Evolutionary conservation across 441 rosid species (phyloP).

Genomic region (Populus trichocarpa): DNA sequence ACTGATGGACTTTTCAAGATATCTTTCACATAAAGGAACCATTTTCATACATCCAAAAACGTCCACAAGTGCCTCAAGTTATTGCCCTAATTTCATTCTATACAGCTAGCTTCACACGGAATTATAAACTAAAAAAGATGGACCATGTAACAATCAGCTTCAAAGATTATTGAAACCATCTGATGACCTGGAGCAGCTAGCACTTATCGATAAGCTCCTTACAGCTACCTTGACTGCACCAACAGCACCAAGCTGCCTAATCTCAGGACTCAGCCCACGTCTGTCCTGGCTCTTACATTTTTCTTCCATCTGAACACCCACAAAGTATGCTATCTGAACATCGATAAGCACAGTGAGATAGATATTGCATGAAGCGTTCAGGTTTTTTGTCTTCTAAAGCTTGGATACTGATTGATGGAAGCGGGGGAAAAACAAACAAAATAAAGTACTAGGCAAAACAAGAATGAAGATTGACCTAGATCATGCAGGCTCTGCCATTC

Average conservation of each 20-base stretch:
- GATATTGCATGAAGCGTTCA: background rate
- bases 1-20: background rate
- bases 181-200: conserved; percentile 46
- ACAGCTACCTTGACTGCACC: conserved; percentile 88
- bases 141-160: background rate
- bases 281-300: conserved; percentile 33
- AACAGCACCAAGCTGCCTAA: conserved; percentile 68
- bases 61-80: background rate
- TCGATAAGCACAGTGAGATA: conserved; percentile 8
- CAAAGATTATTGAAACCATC: conserved; percentile 8
- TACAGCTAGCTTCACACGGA: background rate
- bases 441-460: no score
- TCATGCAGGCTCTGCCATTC: background rate
- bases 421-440: no score
- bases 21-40: background rate
- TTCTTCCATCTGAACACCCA: conserved; percentile 74
- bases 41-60: background rate
- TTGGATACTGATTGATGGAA: background rate
- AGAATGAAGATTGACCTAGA: background rate
- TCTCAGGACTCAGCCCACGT: conserved; percentile 54
- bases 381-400: background rate
- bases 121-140: background rate
- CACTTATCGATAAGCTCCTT: conserved; percentile 59
- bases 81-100: background rate
- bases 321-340: conserved; percentile 72